These are phyloP conservation scores for Hypsizygus marmoreus DNA, from an alignment of 768 basidiomycete species.

Conservation along the genomic window DNA sequence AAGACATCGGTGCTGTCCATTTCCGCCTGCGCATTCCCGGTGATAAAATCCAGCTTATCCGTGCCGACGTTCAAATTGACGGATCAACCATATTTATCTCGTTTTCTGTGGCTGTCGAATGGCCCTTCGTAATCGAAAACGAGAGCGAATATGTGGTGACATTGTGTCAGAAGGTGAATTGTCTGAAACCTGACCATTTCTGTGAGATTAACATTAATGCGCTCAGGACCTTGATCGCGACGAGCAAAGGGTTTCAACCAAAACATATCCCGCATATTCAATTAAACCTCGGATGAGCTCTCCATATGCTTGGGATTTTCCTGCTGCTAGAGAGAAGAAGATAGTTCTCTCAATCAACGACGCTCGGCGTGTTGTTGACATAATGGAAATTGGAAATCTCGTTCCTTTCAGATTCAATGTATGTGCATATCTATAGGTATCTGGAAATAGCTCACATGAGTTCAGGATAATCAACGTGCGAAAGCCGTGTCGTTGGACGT, in stretches of 20 bases:
- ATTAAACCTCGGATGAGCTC: constrained; percentile 54
- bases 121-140: constrained; percentile 94
- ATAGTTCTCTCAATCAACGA: constrained; percentile 66
- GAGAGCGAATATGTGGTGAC: constrained; percentile 71
- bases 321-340: constrained; percentile 81
- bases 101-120: constrained; percentile 67
- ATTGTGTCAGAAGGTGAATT: constrained; percentile 74
- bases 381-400: constrained; percentile 94
- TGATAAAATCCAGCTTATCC: constrained; percentile 52
- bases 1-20: constrained; percentile 85
- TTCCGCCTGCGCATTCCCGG: constrained; percentile 61
- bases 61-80: constrained; percentile 78
- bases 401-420: constrained; percentile 87
- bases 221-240: constrained; percentile 47
- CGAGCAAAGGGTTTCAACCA: constrained; percentile 32
- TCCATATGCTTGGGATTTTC: constrained; percentile 92
- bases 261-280: constrained; percentile 53
- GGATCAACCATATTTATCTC: constrained; percentile 90
- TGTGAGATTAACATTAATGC: constrained; percentile 17
- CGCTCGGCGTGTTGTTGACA: constrained; percentile 71
- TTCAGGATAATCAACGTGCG: constrained; percentile 55
- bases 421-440: constrained; percentile 22
- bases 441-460: neutral
- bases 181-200: neutral
- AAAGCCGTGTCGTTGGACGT: constrained; percentile 86